Evolutionary conservation across 2,329 filamentous ascomycete species (phyloP).

Genomic region (Trichophaea hybrida): DNA sequence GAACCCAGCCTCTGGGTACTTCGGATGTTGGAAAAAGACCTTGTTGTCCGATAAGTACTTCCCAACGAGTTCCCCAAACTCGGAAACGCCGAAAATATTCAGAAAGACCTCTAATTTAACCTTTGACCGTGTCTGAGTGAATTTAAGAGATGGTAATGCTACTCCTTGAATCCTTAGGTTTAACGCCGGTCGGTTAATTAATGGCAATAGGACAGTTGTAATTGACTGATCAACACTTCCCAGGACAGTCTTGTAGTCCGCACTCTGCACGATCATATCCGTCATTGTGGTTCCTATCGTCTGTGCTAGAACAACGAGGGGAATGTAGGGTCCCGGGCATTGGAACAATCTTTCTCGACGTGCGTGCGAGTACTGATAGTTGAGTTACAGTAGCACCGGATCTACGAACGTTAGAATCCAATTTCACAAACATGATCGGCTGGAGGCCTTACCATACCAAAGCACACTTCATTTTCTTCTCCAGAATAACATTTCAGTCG

Average conservation of each 20-base stretch:
- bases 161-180: neutral
- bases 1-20: slow-evolving; percentile 4
- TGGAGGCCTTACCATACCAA: neutral
- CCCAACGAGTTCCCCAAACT: neutral
- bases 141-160: neutral
- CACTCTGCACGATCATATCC: neutral
- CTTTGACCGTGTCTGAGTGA: neutral
- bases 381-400: neutral
- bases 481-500: neutral
- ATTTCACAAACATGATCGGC: neutral
- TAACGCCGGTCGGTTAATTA: neutral
- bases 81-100: neutral
- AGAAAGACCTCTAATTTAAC: neutral
- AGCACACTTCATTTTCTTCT: neutral
- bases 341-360: too few species aligned
- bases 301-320: too few species aligned
- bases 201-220: neutral
- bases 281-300: neutral
- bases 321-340: too few species aligned
- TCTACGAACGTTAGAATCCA: neutral
- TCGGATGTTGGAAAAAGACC: slow-evolving; percentile 13
- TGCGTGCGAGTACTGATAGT: neutral
- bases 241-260: neutral
- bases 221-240: neutral
- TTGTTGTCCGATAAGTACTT: slow-evolving; percentile 3